Evolutionary conservation across 495 filamentous ascomycete genomes (phyloP).

Genomic region (Neurospora sublineolata): DNA sequence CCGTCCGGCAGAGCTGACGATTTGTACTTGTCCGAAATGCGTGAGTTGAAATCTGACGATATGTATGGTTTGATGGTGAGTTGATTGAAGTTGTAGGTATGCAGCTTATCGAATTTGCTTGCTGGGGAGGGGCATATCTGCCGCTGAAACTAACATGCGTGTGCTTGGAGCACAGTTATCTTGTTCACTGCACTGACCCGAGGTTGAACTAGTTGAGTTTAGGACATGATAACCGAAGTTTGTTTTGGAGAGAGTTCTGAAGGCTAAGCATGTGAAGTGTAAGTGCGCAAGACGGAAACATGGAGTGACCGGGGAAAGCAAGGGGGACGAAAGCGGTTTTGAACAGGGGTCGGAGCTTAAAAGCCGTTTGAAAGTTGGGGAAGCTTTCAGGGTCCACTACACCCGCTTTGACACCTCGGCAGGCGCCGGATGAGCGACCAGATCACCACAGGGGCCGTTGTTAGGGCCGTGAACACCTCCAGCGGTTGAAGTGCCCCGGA

Average conservation of each 20-base stretch:
- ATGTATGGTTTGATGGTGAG: not conserved
- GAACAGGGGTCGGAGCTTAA: not conserved
- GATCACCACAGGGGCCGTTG: not conserved
- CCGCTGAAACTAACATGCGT: not conserved
- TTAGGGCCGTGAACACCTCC: not conserved
- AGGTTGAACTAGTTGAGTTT: not conserved
- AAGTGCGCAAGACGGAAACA: not conserved
- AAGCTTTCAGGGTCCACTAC: not conserved
- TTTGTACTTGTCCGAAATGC: not conserved
- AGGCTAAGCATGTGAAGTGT: not conserved
- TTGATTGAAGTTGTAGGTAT: not conserved
- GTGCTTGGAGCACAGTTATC: not conserved
- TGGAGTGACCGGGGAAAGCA: not conserved
- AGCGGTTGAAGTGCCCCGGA: not conserved
- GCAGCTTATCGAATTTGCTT: not conserved
- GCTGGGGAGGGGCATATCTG: not conserved
- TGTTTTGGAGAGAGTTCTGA: not conserved
- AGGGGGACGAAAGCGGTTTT: not conserved
- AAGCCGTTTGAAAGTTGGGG: too few relatives aligned
- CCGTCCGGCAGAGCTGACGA: not conserved
- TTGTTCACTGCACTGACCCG: not conserved
- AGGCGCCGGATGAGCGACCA: not conserved
- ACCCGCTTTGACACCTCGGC: not conserved
- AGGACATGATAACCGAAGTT: not conserved
- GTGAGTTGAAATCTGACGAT: not conserved